Evolutionary conservation across 148 eudicot species (phyloP).

Genomic region (Rhododendron henanense): DNA sequence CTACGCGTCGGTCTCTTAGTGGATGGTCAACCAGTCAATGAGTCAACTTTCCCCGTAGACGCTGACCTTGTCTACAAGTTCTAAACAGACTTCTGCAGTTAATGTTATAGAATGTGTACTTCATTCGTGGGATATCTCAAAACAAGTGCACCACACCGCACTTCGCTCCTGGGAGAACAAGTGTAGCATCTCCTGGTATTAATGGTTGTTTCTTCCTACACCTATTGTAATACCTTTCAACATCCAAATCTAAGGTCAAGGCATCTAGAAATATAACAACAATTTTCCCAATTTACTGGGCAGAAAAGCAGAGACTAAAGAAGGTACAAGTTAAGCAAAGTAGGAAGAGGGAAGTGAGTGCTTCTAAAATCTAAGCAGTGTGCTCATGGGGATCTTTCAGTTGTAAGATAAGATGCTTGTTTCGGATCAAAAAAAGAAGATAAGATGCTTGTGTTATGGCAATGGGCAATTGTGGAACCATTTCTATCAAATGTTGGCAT

Average conservation of each 20-base stretch:
- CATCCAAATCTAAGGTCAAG: neutral
- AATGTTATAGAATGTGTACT: neutral
- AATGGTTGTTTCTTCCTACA: too few relatives aligned
- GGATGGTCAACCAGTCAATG: too few relatives aligned
- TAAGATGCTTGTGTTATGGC: neutral
- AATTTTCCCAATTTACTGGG: neutral
- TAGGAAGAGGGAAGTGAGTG: neutral
- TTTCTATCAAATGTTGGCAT: neutral
- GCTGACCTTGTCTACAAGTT: too few relatives aligned
- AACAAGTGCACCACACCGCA: too few relatives aligned
- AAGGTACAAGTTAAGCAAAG: neutral
- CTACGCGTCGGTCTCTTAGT: too few relatives aligned
- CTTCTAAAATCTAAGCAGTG: neutral
- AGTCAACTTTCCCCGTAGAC: too few relatives aligned
- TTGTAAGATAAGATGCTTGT: neutral
- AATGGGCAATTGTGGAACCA: neutral
- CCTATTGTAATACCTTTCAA: too few relatives aligned
- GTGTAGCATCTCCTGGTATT: too few relatives aligned
- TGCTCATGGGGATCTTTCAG: neutral
- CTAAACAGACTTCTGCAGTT: neutral
- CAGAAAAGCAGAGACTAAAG: neutral
- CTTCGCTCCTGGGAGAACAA: too few relatives aligned
- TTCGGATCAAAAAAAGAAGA: too few relatives aligned
- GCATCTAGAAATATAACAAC: neutral
- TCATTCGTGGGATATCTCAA: neutral